A percentile compares a stretch with the other conserved stretches of the same genome.
phyloP scores from a whole-genome alignment of 352 stramenopile genomes.

The Phytophthora pinifolia region DNA sequence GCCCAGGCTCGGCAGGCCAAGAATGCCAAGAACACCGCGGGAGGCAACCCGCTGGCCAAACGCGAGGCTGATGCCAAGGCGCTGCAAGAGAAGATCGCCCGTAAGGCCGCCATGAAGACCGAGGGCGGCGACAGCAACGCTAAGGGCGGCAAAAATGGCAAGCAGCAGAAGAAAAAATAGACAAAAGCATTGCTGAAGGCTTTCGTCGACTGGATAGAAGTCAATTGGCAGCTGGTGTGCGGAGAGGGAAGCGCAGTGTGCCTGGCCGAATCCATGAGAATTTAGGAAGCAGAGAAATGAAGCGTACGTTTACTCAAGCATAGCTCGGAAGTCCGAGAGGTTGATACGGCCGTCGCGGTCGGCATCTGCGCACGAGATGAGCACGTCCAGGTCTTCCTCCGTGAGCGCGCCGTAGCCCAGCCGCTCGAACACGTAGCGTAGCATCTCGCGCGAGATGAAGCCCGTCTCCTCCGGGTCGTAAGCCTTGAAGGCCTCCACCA shows the following conservation, averaged over 20 bases:
- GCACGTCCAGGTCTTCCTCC: conserved; percentile 82
- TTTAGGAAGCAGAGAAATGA: conserved; percentile 23
- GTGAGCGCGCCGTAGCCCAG: conserved; percentile 79
- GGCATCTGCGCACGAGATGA: conserved; percentile 85
- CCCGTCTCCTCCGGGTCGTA: conserved; percentile 90
- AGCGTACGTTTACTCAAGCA: conserved; percentile 49
- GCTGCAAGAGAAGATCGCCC: conserved; percentile 80
- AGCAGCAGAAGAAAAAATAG: conserved; percentile 37
- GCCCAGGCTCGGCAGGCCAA: conserved; percentile 73
- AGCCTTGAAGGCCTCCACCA: conserved; percentile 87
- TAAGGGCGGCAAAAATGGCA: conserved; percentile 41
- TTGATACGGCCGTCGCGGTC: conserved; percentile 83
- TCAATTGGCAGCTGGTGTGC: background rate
- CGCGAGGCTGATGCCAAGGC: conserved; percentile 76
- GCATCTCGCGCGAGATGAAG: conserved; percentile 77
- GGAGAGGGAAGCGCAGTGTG: too few relatives aligned
- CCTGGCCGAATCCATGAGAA: too few relatives aligned
- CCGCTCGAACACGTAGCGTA: conserved; percentile 81
- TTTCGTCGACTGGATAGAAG: background rate
- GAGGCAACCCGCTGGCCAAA: conserved; percentile 61
- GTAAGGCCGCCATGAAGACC: conserved; percentile 66
- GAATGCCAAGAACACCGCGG: conserved; percentile 32
- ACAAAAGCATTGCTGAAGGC: background rate
- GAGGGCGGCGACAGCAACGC: conserved; percentile 38
- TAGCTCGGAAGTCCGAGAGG: conserved; percentile 79